Evolutionary conservation across 768 basidiomycete species (phyloP).

Genomic region (Cystoderma amianthinum): DNA sequence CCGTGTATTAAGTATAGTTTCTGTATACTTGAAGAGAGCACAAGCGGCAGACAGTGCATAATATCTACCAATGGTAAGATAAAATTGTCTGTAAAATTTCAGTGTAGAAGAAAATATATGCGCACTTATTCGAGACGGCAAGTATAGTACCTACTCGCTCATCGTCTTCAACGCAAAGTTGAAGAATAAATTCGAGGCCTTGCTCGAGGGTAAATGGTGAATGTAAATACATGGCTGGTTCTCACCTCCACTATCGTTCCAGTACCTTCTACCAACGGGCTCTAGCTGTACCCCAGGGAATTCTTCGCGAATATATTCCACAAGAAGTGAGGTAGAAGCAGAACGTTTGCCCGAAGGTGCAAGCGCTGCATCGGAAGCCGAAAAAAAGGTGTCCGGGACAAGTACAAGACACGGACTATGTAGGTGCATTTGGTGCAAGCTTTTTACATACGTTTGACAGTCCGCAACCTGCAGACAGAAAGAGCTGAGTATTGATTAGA

Average conservation of each 20-base stretch:
- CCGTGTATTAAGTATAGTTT: slow-evolving; percentile 58
- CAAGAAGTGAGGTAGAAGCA: slow-evolving; percentile 49
- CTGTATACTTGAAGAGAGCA: slow-evolving; percentile 84
- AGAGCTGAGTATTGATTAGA: neutral
- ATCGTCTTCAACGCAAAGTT: slow-evolving; percentile 75
- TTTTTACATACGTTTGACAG: slow-evolving; percentile 84
- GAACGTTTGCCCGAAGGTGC: slow-evolving; percentile 37
- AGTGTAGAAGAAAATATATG: slow-evolving; percentile 24
- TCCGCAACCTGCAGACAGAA: slow-evolving; percentile 58
- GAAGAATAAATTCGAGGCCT: slow-evolving; percentile 77
- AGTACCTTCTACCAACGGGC: slow-evolving; percentile 71
- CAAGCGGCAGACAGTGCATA: slow-evolving; percentile 82
- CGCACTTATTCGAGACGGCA: slow-evolving; percentile 66
- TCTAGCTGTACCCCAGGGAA: slow-evolving; percentile 65
- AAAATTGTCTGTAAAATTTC: no score
- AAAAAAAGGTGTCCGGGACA: slow-evolving; percentile 78
- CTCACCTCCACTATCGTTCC: slow-evolving; percentile 77
- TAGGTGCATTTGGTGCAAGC: slow-evolving; percentile 78
- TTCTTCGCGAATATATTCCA: slow-evolving; percentile 68
- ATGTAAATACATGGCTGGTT: slow-evolving; percentile 1
- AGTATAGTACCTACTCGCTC: slow-evolving; percentile 77
- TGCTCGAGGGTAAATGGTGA: no score
- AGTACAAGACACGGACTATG: slow-evolving; percentile 67
- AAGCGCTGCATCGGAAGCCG: slow-evolving; percentile 42
- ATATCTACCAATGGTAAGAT: slow-evolving; percentile 45